Conservation (phyloP, 2,329 filamentous ascomycete species). For the Phymatotrichopsis omnivora region DNA sequence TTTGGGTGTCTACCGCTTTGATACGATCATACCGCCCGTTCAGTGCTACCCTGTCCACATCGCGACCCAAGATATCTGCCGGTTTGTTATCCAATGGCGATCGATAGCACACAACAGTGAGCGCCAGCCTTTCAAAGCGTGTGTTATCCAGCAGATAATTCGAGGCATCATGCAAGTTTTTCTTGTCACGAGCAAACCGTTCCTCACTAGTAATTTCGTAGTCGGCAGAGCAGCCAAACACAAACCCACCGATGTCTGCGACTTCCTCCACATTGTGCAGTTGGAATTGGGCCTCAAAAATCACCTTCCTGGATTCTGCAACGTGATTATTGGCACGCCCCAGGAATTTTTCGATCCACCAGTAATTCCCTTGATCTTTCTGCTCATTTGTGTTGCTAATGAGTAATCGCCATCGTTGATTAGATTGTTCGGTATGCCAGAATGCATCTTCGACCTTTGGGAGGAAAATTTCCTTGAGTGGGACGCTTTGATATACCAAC, state of each 20-base stretch:
- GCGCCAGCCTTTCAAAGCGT: slow-evolving; percentile 18
- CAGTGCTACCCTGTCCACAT: slow-evolving; percentile 19
- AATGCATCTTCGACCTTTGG: slow-evolving; percentile 21
- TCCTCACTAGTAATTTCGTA: slow-evolving; percentile 23
- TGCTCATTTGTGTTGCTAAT: slow-evolving; percentile 15
- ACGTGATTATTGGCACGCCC: slow-evolving; percentile 13
- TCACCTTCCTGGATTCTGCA: slow-evolving; percentile 16
- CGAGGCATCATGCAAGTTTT: slow-evolving; percentile 22
- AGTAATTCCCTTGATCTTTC: slow-evolving; percentile 13
- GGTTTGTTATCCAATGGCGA: slow-evolving; percentile 23
- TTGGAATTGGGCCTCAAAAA: slow-evolving; percentile 18
- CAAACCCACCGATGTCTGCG: slow-evolving; percentile 19
- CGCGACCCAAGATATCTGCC: slow-evolving; percentile 24
- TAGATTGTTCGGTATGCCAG: slow-evolving; percentile 13
- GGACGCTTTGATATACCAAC: slow-evolving; percentile 14
- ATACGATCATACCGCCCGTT: slow-evolving; percentile 21
- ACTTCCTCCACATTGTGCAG: slow-evolving; percentile 13
- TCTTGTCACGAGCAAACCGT: slow-evolving; percentile 21
- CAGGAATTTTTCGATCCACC: slow-evolving; percentile 24
- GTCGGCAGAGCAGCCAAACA: slow-evolving; percentile 25
- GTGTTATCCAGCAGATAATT: slow-evolving; percentile 15
- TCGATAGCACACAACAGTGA: slow-evolving; percentile 27
- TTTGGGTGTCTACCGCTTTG: slow-evolving; percentile 21
- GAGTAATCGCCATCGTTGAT: slow-evolving; percentile 20
- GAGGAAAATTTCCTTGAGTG: slow-evolving; percentile 20